Evolutionary conservation across 306 rosid species (phyloP), one percentile per base, ranked within the genome.

Genomic region (Canavalia ensiformis): DNA sequence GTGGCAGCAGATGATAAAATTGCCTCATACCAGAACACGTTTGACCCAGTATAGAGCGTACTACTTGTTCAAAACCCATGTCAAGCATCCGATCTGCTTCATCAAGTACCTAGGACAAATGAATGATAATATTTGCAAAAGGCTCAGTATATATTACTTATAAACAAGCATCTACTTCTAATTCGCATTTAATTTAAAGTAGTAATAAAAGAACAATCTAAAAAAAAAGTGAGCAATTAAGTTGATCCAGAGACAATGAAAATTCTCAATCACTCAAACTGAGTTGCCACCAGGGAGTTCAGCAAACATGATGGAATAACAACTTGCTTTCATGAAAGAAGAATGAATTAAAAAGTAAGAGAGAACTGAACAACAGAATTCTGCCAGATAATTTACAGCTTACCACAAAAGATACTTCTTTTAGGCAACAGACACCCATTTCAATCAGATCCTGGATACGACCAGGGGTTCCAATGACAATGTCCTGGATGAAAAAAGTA

Each of bases 51-150:
- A 93, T 95, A 37, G 89, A 87, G 77, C 98, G 98, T 80, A 95
- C 99, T 85, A 88, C 82, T 74, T 89, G 97, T 76, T 95, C 97
- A 85, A 93, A 95, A 84, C 97, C 97, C 99, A 95, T 91, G 82
- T 93, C 99, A 81, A 95, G 95, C 99, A 95, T 95, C 84, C 97
- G 88, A 86, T 95, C 99, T 6, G 99, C 99, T 86, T 95, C 97
- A 91, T 95, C 97, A 82, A 95, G 97, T 56, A 93, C 97, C 97
- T 93, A 63, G 28, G 82, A 72, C 63, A 87, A 77, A 72, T 49
- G 34, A 68, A 84, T 18, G 25, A 7, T 10, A 3, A 64, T 50
- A 42, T 77, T 59, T 50, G 5, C 77, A 55, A 10, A 62, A 81
- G 66, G 50, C 18, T 76, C 50, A 41, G 58, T 11, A 56, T 39